Evolutionary conservation across 2,329 filamentous ascomycete species (phyloP).

Genomic region (Xylariaceae sp.): DNA sequence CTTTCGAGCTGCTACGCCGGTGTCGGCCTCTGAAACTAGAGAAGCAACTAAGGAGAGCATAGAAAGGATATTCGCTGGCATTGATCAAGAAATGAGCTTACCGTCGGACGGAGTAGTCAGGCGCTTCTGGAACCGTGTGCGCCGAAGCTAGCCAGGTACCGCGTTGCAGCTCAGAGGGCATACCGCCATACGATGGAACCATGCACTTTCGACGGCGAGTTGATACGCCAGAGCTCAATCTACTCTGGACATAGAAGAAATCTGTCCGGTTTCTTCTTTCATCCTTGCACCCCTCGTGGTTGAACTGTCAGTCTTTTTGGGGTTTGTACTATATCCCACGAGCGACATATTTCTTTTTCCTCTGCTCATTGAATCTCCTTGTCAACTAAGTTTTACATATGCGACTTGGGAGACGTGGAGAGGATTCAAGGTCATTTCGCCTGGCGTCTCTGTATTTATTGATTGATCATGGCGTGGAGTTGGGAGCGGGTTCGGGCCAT

Average conservation of each 20-base stretch:
- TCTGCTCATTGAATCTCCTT: constrained; percentile 4
- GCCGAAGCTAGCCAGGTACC: constrained; percentile 43
- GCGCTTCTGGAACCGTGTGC: constrained; percentile 68
- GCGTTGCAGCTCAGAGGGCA: background rate
- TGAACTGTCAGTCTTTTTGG: constrained; percentile 13
- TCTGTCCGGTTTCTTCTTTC: constrained; percentile 4
- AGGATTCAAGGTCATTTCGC: constrained; percentile 3
- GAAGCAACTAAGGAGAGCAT: constrained; percentile 57
- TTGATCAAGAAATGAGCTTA: constrained; percentile 56
- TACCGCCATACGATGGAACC: background rate
- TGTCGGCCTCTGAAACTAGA: constrained; percentile 39
- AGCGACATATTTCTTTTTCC: constrained; percentile 12
- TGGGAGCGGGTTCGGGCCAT: constrained; percentile 27
- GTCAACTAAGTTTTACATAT: constrained; percentile 6
- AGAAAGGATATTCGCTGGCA: constrained; percentile 58
- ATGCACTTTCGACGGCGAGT: constrained; percentile 2
- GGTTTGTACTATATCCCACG: constrained; percentile 24
- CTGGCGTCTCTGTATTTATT: constrained; percentile 25
- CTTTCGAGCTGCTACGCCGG: constrained; percentile 42
- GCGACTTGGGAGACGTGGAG: background rate
- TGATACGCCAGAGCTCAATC: background rate
- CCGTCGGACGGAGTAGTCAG: constrained; percentile 59
- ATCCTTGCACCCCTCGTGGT: background rate
- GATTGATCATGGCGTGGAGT: constrained; percentile 37
- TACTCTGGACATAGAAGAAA: background rate